Percentiles rank a stretch among this genome's conserved stretches.
phyloP scores from a whole-genome alignment of 257 asterid genomes.

The Fraxinus anomala region DNA sequence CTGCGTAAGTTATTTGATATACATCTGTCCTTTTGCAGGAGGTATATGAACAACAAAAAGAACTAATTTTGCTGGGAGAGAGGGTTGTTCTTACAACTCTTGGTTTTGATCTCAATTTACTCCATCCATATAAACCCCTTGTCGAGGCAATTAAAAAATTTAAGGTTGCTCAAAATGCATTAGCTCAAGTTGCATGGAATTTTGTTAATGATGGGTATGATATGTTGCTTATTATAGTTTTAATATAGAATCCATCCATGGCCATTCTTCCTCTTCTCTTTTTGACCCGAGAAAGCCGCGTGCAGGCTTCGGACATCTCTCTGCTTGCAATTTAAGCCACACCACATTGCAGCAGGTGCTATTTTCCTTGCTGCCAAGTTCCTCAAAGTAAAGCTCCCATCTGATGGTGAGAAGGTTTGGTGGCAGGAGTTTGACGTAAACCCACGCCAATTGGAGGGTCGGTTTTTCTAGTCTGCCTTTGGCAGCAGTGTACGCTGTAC shows the following conservation, averaged over 20 bases:
- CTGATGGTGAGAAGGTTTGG: conserved; percentile 96
- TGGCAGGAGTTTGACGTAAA: conserved; percentile 99
- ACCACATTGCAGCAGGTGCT: conserved; percentile 99
- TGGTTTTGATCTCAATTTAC: conserved; percentile 80
- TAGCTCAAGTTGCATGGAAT: conserved; percentile 98
- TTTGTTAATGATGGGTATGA: conserved; percentile 97
- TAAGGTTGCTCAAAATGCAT: conserved; percentile 87
- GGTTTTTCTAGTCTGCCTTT: conserved; percentile 51
- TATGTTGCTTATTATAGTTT: conserved; percentile 36
- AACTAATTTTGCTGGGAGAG: conserved; percentile 75
- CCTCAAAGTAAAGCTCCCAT: conserved; percentile 97
- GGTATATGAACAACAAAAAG: conserved; percentile 90
- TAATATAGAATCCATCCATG: conserved; percentile 43
- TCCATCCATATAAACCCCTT: conserved; percentile 92
- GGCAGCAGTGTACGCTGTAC: conserved; percentile 27
- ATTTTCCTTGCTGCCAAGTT: conserved; percentile 99
- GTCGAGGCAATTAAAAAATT: conserved; percentile 90
- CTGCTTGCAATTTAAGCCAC: conserved; percentile 99
- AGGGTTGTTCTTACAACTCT: conserved; percentile 90
- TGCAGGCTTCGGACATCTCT: conserved; percentile 99
- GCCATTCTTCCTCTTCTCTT: conserved; percentile 48
- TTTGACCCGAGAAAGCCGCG: conserved; percentile 67
- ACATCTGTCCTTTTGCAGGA: conserved; percentile 58
- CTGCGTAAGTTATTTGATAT: conserved; percentile 20
- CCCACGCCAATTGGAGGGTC: conserved; percentile 99